Evolutionary conservation across 2,329 filamentous ascomycete species (phyloP), one percentile per base, ranked within the genome.

Genomic region (Neonectria sp.): DNA sequence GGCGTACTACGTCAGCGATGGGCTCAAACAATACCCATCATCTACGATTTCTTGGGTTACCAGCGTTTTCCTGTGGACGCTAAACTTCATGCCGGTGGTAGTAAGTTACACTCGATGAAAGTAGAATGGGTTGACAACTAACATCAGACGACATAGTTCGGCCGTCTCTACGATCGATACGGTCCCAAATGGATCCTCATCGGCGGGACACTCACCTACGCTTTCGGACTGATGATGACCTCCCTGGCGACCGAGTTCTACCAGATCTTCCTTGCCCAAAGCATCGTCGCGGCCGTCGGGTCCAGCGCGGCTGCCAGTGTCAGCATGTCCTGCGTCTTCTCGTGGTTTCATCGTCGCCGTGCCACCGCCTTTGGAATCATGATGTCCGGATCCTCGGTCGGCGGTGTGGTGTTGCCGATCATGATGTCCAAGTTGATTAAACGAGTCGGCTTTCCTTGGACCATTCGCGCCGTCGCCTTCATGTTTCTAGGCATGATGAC

Each of bases 191-290:
- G 81, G 53, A 79, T 93, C 0, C 75, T 91, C 2, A 37, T 89
- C 1, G 74, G 76, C 13, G 89, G 89, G 17, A 85, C 83, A 0
- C 78, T 90, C 59, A 74, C 90, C 37, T 86, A 90, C 62, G 85
- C 91, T 17, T 86, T 91, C 61, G 86, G 88, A 2, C 74, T 92
- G 6, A 91, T 92, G 88, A 90, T 91, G 88, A 83, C 87, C 0
- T 86, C 83, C 8, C 77, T 92, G 8, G 73, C 75, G n/a, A 79
- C 68, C 0, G 61, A 82, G 48, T 84, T 83, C 71, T 83, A 80
- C 55, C 82, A 84, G 51, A 77, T 84, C 59, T 74, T 84, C 11
- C 71, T 84, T 1, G 70, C 80, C 0, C 82, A 84, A 60, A 27
- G 48, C 21, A 8, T 51, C 27, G 25, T 29, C 48, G 25, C 48